Conservation (phyloP, 2,329 filamentous ascomycete genomes). For the Fusarium austroafricanum region DNA sequence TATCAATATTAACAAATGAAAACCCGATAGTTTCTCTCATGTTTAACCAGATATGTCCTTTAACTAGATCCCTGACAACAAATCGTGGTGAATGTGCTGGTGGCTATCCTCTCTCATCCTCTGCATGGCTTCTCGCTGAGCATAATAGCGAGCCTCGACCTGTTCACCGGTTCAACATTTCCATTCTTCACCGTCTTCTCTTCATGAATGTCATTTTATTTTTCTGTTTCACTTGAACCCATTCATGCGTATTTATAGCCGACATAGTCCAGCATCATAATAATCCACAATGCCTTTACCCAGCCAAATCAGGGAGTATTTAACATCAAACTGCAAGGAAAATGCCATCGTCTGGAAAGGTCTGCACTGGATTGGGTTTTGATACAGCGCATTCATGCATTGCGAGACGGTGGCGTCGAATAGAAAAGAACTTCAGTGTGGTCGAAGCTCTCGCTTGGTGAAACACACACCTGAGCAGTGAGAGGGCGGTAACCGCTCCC, state of each 20-base stretch:
- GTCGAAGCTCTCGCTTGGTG: conserved; percentile 25
- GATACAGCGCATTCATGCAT: conserved; percentile 4
- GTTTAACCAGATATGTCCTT: no score
- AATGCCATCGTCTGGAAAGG: not conserved
- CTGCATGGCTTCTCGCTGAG: no score
- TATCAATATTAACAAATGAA: not conserved
- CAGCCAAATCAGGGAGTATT: no score
- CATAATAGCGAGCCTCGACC: no score
- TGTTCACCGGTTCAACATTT: no score
- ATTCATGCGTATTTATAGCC: not conserved
- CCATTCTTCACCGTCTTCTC: not conserved
- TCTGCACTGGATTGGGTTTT: not conserved
- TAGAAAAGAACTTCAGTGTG: conserved; percentile 6
- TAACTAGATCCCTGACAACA: no score
- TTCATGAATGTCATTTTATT: not conserved
- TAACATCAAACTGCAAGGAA: not conserved
- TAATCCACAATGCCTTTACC: not conserved
- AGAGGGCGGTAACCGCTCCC: not conserved
- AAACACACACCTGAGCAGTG: conserved; percentile 35
- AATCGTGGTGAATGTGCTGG: no score
- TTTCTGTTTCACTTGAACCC: not conserved
- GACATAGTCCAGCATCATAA: not conserved
- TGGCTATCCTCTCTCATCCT: not conserved
- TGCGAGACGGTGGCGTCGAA: conserved; percentile 27
- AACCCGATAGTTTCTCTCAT: not conserved